Conservation (phyloP, 768 basidiomycete species). For the Rhizopogon vulgaris region DNA sequence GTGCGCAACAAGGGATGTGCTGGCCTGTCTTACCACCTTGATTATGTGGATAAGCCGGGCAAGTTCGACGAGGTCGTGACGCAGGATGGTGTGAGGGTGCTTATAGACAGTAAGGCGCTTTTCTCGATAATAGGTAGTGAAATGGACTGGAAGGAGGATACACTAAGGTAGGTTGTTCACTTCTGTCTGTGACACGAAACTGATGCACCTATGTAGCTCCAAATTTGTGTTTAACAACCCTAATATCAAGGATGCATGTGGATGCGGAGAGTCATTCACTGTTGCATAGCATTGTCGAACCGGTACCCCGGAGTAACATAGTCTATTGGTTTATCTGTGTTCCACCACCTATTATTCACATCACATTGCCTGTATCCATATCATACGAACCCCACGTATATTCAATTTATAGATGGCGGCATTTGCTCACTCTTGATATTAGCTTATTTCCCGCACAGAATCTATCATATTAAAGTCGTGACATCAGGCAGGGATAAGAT, state of each 20-base stretch:
- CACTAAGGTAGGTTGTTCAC: conserved; percentile 59
- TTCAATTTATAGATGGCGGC: conserved; percentile 8
- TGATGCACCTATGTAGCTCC: conserved; percentile 39
- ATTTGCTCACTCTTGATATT: background rate
- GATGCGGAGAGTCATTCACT: conserved; percentile 90
- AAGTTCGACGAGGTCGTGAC: conserved; percentile 96
- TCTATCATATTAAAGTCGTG: background rate
- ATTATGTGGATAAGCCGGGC: conserved; percentile 86
- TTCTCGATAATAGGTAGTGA: conserved; percentile 98
- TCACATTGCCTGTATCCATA: conserved; percentile 23
- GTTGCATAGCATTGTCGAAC: conserved; percentile 28
- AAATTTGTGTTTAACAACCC: conserved; percentile 86
- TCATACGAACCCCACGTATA: conserved; percentile 8
- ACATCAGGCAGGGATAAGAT: background rate
- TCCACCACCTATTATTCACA: conserved; percentile 4
- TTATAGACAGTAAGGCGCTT: conserved; percentile 94
- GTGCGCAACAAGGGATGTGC: conserved; percentile 98
- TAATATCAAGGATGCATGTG: conserved; percentile 92
- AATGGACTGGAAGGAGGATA: conserved; percentile 98
- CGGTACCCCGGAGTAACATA: conserved; percentile 1
- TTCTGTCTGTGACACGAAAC: background rate
- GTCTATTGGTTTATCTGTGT: background rate
- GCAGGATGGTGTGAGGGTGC: conserved; percentile 89
- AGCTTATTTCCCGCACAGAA: too few species aligned
- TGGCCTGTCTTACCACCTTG: conserved; percentile 77